phyloP scores from a whole-genome alignment of 2,329 filamentous ascomycete species.

The Colletotrichum gloeosporioides region DNA sequence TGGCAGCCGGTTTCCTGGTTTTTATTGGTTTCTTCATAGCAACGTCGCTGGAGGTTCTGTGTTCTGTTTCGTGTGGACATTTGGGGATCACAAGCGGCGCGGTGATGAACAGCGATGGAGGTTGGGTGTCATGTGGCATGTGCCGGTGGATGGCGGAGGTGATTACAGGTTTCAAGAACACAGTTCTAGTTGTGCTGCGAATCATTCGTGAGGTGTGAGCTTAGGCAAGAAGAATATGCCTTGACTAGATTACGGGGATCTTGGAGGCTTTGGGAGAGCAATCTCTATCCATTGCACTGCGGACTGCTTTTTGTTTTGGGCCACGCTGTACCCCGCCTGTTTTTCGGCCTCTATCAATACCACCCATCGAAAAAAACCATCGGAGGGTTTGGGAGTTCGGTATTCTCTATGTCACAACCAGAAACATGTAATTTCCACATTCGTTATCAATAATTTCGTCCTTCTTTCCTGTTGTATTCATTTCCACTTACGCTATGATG shows the following conservation, averaged over 20 bases:
- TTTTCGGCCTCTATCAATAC: not conserved
- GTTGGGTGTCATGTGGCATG: not conserved
- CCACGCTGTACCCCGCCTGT: not conserved
- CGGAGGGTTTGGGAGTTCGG: not conserved
- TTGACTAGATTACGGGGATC: not conserved
- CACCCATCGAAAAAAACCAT: not conserved
- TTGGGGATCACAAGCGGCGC: not conserved
- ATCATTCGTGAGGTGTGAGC: not conserved
- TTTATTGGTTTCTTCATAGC: not conserved
- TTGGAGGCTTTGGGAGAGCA: not conserved
- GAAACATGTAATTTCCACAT: not conserved
- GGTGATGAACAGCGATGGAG: not conserved
- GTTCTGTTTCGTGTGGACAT: not conserved
- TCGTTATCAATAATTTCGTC: not conserved
- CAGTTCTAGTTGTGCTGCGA: not conserved
- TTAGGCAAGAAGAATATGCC: not conserved
- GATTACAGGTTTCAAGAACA: not conserved
- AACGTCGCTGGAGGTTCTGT: not conserved
- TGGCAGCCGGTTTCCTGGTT: not conserved
- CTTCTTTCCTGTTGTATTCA: not conserved
- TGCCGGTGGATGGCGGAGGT: not conserved
- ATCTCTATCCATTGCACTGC: not conserved
- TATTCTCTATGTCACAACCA: not conserved
- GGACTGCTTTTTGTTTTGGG: not conserved
- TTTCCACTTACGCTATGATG: not conserved